Percentiles rank a stretch among this genome's conserved stretches.
Conservation (phyloP, 2,329 filamentous ascomycete species). For the Daldinia sp. region DNA sequence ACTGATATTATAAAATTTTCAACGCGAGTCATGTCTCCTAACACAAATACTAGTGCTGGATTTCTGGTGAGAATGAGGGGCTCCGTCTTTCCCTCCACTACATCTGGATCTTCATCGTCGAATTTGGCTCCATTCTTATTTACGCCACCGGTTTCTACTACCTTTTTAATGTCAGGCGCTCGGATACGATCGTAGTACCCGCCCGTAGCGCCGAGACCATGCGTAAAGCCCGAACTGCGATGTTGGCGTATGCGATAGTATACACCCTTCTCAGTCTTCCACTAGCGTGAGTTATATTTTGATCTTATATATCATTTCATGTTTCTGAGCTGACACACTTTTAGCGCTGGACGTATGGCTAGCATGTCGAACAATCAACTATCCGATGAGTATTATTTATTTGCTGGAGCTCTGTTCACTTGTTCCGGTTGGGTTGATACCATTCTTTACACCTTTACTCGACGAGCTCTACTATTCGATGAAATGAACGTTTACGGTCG, state of each 20-base stretch:
- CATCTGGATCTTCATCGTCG: constrained; percentile 62
- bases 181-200: constrained; percentile 26
- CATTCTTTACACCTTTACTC: constrained; percentile 52
- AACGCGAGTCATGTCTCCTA: background rate
- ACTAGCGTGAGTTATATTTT: constrained; percentile 47
- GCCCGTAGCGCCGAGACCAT: constrained; percentile 33
- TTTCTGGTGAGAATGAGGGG: constrained; percentile 53
- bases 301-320: background rate
- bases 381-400: constrained; percentile 49
- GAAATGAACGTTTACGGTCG: constrained; percentile 32
- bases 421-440: constrained; percentile 55
- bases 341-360: constrained; percentile 56
- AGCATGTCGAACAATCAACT: constrained; percentile 53
- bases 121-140: constrained; percentile 60
- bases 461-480: constrained; percentile 48
- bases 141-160: constrained; percentile 53
- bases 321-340: constrained; percentile 1
- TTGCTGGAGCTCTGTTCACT: constrained; percentile 45
- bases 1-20: background rate
- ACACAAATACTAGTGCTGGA: constrained; percentile 57
- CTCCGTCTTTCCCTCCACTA: constrained; percentile 62
- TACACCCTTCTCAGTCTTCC: constrained; percentile 62
- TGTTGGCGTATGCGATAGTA: constrained; percentile 60
- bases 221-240: constrained; percentile 55
- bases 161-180: constrained; percentile 36